A percentile compares a stretch with the other conserved stretches of the same genome.
Conservation (phyloP, 345 rosid species). For the Psidium guajava region DNA sequence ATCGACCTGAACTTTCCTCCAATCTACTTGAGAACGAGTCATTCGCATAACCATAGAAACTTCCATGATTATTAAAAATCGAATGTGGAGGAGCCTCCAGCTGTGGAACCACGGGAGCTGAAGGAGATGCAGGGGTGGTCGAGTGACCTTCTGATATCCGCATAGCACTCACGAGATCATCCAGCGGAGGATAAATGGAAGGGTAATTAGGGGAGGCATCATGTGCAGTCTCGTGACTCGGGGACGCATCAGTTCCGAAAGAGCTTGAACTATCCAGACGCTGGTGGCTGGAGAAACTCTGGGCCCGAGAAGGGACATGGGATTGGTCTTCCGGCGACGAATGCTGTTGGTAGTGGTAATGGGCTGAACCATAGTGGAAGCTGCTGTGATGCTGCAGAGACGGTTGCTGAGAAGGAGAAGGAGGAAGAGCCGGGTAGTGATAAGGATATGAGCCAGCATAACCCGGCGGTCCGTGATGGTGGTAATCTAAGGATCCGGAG, state of each 20-base stretch:
- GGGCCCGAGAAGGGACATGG: constrained; percentile 24
- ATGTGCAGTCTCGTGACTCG: constrained; percentile 3
- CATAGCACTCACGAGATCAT: constrained; percentile 35
- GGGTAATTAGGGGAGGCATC: constrained; percentile 12
- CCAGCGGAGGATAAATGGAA: constrained; percentile 61
- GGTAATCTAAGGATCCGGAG: constrained; percentile 35
- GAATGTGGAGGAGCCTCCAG: constrained; percentile 10
- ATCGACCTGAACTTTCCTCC: constrained; percentile 30
- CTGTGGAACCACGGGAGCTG: constrained; percentile 24
- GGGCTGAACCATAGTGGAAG: constrained; percentile 32
- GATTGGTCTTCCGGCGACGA: constrained; percentile 28
- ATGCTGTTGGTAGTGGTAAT: constrained; percentile 30
- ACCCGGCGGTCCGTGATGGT: constrained; percentile 12
- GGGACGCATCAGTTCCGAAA: constrained; percentile 6
- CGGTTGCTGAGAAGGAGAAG: constrained; percentile 17
- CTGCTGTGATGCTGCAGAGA: constrained; percentile 29
- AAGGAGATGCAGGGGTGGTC: constrained; percentile 28
- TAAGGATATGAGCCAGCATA: constrained; percentile 13
- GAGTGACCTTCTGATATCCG: constrained; percentile 32
- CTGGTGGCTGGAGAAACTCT: constrained; percentile 26
- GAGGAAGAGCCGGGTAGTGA: constrained; percentile 19
- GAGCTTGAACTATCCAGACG: constrained; percentile 39
- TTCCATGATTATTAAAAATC: constrained; percentile 18
- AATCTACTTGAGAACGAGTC: constrained; percentile 39
- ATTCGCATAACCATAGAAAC: constrained; percentile 53